Evolutionary conservation across 208 protist species (phyloP).

Genomic region (Trypanosoma avium): DNA sequence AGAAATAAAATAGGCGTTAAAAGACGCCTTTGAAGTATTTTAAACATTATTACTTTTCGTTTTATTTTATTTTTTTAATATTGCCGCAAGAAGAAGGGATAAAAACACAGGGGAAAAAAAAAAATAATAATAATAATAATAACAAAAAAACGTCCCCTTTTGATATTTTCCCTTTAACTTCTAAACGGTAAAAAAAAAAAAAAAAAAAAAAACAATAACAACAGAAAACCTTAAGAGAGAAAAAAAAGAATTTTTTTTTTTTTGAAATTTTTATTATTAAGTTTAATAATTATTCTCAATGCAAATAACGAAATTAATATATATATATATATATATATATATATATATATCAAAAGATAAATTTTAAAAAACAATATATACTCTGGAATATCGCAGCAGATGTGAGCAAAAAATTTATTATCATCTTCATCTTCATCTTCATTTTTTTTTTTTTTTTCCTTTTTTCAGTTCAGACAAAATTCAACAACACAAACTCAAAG

Average conservation of each 20-base stretch:
- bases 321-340: too few relatives aligned
- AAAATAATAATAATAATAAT: too few relatives aligned
- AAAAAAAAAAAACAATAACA: constrained; percentile 14
- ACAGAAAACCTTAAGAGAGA: neutral
- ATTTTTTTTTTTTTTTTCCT: neutral
- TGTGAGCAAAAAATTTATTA: constrained; percentile 1
- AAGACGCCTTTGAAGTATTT: neutral
- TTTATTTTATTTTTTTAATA: neutral
- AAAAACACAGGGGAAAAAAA: too few relatives aligned
- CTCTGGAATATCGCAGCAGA: too few relatives aligned
- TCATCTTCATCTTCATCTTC: neutral
- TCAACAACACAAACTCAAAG: neutral
- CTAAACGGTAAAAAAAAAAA: too few relatives aligned
- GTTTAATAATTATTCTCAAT: neutral
- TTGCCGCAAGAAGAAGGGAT: too few relatives aligned
- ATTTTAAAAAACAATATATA: too few relatives aligned
- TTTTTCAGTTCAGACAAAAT: too few relatives aligned
- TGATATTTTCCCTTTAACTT: too few relatives aligned
- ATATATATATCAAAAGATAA: too few relatives aligned
- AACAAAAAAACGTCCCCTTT: too few relatives aligned
- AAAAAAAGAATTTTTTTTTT: constrained; percentile 7
- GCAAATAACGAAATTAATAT: constrained; percentile 1
- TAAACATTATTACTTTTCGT: constrained; percentile 4
- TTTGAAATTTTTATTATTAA: neutral
- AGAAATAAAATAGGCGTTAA: neutral